A percentile compares a stretch with the other conserved stretches of the same genome.
Conservation (phyloP, 139 green algal species). For the Chlorella ohadii region DNA sequence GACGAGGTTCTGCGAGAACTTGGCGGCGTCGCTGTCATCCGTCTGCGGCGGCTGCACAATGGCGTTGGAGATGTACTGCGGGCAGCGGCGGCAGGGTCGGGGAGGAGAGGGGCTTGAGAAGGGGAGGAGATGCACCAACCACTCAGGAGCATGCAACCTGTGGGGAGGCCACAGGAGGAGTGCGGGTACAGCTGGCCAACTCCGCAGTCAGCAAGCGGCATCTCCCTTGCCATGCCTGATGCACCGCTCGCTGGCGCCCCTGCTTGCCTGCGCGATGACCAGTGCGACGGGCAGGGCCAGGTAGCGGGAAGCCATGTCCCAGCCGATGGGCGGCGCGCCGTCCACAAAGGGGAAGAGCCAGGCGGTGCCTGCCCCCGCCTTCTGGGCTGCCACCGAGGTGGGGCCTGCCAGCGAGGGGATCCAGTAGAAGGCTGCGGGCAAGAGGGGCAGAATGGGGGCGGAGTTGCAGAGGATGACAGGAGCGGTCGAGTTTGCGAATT, state of each 20-base stretch:
- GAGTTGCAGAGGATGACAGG: too few species aligned
- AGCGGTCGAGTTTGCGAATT: too few species aligned
- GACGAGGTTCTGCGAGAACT: slow-evolving; percentile 22
- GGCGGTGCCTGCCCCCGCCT: slow-evolving; percentile 60
- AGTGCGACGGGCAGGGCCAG: slow-evolving; percentile 93
- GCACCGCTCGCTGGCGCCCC: too few species aligned
- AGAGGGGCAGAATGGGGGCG: too few species aligned
- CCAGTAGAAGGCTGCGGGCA: slow-evolving; percentile 87
- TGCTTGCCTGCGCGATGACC: slow-evolving; percentile 40
- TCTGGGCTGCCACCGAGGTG: slow-evolving; percentile 52
- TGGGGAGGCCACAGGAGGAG: too few species aligned
- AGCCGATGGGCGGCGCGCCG: slow-evolving; percentile 92
- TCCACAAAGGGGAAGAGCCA: slow-evolving; percentile 91
- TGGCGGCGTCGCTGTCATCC: slow-evolving; percentile 25
- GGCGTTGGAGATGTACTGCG: slow-evolving; percentile 65
- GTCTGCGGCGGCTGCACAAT: slow-evolving; percentile 58
- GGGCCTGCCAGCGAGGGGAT: slow-evolving; percentile 83
- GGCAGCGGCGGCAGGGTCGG: too few species aligned
- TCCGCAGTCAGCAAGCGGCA: too few species aligned
- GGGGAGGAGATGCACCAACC: neutral
- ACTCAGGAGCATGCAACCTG: too few species aligned
- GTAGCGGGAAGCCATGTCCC: slow-evolving; percentile 85
- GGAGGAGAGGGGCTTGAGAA: neutral
- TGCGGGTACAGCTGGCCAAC: too few species aligned
- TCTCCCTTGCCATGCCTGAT: too few species aligned